Conservation (phyloP, 2,329 filamentous ascomycete genomes). For the Cordyceps farinosa region DNA sequence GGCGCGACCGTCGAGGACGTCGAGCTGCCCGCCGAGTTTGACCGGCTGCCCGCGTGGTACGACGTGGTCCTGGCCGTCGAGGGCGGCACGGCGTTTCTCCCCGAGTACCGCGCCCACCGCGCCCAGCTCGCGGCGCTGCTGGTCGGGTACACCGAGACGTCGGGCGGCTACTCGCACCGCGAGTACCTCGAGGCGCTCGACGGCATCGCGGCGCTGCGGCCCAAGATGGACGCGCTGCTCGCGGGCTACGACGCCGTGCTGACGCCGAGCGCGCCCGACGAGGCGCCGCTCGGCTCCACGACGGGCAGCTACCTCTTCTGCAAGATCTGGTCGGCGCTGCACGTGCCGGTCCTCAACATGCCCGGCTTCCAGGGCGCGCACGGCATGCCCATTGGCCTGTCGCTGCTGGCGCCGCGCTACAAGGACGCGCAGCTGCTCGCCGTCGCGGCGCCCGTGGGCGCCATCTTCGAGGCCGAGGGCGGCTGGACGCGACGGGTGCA, state of each 20-base stretch:
- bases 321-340: slow-evolving; percentile 53
- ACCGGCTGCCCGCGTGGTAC: slow-evolving; percentile 50
- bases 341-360: slow-evolving; percentile 61
- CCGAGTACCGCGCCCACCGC: slow-evolving; percentile 49
- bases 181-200: slow-evolving; percentile 52
- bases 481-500: slow-evolving; percentile 28
- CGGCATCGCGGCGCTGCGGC: slow-evolving; percentile 48
- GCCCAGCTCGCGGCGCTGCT: slow-evolving; percentile 45
- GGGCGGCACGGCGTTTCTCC: slow-evolving; percentile 49
- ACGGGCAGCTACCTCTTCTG: slow-evolving; percentile 56
- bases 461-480: slow-evolving; percentile 33
- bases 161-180: slow-evolving; percentile 38
- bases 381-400: slow-evolving; percentile 58
- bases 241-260: slow-evolving; percentile 52
- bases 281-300: slow-evolving; percentile 47
- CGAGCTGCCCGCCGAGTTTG: slow-evolving; percentile 47
- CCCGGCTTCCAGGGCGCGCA: slow-evolving; percentile 55
- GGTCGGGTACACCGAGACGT: slow-evolving; percentile 49
- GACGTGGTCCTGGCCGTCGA: slow-evolving; percentile 47
- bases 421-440: slow-evolving; percentile 42
- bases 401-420: slow-evolving; percentile 47
- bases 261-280: slow-evolving; percentile 56
- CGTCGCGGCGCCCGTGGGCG: slow-evolving; percentile 37
- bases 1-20: slow-evolving; percentile 57
- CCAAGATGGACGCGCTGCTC: slow-evolving; percentile 51